Evolutionary conservation across 768 basidiomycete species (phyloP).

Genomic region (Mrakia blollopis): DNA sequence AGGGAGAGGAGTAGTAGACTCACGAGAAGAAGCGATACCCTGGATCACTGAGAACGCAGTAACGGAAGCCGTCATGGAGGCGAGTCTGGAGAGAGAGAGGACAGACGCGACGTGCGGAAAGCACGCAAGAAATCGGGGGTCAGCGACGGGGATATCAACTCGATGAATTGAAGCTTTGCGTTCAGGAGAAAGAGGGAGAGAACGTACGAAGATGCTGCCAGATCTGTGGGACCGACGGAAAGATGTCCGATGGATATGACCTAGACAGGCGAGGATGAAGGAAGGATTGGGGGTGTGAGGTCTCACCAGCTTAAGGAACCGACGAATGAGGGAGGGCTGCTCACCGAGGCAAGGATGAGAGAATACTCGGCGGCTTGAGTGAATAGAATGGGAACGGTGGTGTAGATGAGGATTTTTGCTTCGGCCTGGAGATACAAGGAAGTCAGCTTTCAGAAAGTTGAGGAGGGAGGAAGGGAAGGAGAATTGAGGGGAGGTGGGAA

Average conservation of each 20-base stretch:
- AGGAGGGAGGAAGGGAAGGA: too few relatives aligned
- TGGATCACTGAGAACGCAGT: conserved; percentile 75
- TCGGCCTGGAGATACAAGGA: conserved; percentile 14
- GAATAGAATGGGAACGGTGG: conserved; percentile 29
- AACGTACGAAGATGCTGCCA: conserved; percentile 68
- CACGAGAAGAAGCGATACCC: conserved; percentile 67
- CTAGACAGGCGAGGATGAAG: neutral
- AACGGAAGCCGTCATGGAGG: conserved; percentile 48
- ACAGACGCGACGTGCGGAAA: neutral
- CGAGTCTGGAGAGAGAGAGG: conserved; percentile 33
- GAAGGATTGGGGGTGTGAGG: neutral
- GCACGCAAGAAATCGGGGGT: neutral
- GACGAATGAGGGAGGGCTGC: neutral
- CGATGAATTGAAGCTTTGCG: neutral
- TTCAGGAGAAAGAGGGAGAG: conserved; percentile 24
- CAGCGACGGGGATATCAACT: neutral
- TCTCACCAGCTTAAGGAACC: neutral
- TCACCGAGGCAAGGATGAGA: conserved; percentile 67
- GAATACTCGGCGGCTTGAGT: conserved; percentile 59
- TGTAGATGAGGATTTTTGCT: conserved; percentile 6
- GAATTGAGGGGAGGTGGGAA: too few relatives aligned
- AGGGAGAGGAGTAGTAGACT: conserved; percentile 32
- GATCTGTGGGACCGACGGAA: conserved; percentile 63
- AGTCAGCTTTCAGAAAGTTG: neutral
- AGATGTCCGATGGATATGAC: conserved; percentile 83